Percentiles rank a stretch among this genome's conserved stretches.
Evolutionary conservation across 1,284 basidiomycete species (phyloP).

Genomic region (Trametes versicolor): DNA sequence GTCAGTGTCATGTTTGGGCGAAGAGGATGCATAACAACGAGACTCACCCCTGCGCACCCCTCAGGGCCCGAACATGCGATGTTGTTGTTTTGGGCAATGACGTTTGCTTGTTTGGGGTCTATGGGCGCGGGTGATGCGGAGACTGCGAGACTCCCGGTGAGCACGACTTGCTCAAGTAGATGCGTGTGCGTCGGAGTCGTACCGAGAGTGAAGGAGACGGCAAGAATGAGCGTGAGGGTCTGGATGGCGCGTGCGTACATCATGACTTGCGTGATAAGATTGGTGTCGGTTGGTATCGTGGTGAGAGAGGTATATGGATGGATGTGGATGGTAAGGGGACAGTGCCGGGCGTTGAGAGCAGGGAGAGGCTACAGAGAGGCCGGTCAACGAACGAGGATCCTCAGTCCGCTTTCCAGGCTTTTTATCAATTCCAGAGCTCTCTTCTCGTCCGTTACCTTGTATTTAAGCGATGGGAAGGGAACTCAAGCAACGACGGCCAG

Average conservation of each 20-base stretch:
- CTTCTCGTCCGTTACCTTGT: constrained; percentile 14
- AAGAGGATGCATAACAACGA: not conserved
- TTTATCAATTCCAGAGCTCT: constrained; percentile 2
- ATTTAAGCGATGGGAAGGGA: constrained; percentile 15
- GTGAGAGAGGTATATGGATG: constrained; percentile 25
- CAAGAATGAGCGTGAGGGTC: constrained; percentile 30
- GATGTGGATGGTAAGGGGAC: not conserved
- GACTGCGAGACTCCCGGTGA: not conserved
- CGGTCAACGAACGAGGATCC: constrained; percentile 30
- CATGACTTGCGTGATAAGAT: constrained; percentile 6
- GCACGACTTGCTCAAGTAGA: not conserved
- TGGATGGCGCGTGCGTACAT: constrained; percentile 27
- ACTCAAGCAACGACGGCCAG: not conserved
- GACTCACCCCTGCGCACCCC: constrained; percentile 27
- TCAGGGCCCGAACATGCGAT: constrained; percentile 27
- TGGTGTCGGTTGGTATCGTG: constrained; percentile 16
- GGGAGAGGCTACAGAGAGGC: constrained; percentile 6
- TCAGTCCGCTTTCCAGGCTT: not conserved
- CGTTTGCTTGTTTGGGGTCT: constrained; percentile 29
- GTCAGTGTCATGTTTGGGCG: not conserved
- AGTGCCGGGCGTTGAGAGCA: constrained; percentile 1
- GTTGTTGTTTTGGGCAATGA: constrained; percentile 30
- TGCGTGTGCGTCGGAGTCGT: not conserved
- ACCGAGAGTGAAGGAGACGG: constrained; percentile 26
- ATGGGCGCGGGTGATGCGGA: constrained; percentile 31